Evolutionary conservation across 2,329 filamentous ascomycete species (phyloP).

Genomic region (Verticillium nubilum): DNA sequence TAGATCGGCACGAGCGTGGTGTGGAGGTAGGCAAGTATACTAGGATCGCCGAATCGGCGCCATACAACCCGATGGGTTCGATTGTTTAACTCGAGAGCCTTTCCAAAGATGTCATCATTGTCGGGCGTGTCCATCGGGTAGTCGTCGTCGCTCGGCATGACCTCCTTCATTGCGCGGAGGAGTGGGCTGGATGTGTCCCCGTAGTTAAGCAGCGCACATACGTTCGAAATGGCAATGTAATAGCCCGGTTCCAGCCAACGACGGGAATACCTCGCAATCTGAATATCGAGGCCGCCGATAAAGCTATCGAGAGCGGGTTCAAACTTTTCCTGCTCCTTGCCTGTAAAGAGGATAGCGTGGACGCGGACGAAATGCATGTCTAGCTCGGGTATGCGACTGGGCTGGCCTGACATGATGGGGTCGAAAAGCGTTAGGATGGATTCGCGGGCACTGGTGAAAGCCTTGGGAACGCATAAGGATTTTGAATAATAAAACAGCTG

Average conservation of each 20-base stretch:
- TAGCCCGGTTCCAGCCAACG: constrained; percentile 50
- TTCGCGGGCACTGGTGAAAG: constrained; percentile 63
- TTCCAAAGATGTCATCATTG: constrained; percentile 12
- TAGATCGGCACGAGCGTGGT: constrained; percentile 55
- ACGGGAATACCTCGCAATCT: constrained; percentile 46
- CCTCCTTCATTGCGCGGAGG: neutral
- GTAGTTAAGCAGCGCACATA: constrained; percentile 47
- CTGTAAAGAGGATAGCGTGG: constrained; percentile 60
- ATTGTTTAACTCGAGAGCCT: constrained; percentile 34
- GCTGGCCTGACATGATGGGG: constrained; percentile 39
- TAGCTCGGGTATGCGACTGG: constrained; percentile 32
- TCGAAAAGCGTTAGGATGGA: constrained; percentile 67
- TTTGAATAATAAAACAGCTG: constrained; percentile 71
- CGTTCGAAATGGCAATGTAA: constrained; percentile 52
- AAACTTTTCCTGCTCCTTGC: constrained; percentile 40
- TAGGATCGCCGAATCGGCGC: constrained; percentile 47
- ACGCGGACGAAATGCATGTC: constrained; percentile 59
- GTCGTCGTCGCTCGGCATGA: neutral
- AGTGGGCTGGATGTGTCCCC: constrained; percentile 23
- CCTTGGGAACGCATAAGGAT: constrained; percentile 60
- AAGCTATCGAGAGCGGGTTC: constrained; percentile 42
- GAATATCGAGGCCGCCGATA: constrained; percentile 44
- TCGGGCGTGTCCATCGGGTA: neutral
- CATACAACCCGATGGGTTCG: constrained; percentile 42
- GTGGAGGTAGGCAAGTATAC: constrained; percentile 58